Percentiles rank a stretch among this genome's conserved stretches.
phyloP scores from a whole-genome alignment of 1,284 basidiomycete species.

The Apiotrichum sp. region DNA sequence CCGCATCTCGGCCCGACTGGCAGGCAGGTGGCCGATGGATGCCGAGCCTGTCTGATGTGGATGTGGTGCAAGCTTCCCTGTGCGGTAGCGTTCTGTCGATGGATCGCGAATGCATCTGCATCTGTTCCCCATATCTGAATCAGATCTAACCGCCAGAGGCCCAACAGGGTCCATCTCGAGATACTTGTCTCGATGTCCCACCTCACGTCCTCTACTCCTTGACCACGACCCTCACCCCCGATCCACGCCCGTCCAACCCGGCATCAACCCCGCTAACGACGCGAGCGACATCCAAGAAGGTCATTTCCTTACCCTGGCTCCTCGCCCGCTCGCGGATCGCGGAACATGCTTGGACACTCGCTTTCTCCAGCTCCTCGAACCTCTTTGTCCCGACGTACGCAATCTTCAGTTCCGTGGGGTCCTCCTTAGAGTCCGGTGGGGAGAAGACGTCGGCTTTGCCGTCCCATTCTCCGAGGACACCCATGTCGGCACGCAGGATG shows the following conservation, averaged over 20 bases:
- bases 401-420: slow-evolving; percentile 1
- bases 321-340: slow-evolving; percentile 3
- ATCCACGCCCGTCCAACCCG: slow-evolving; percentile 7
- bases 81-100: too few species aligned
- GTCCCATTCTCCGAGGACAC: neutral
- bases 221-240: slow-evolving; percentile 7
- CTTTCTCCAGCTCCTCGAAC: slow-evolving; percentile 4
- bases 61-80: too few species aligned
- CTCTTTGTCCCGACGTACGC: neutral
- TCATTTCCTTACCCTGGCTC: slow-evolving; percentile 6
- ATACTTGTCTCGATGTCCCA: too few species aligned
- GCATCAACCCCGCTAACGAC: slow-evolving; percentile 6
- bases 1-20: too few species aligned
- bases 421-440: neutral
- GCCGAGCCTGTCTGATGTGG: too few species aligned
- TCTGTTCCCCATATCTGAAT: too few species aligned
- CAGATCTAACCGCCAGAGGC: too few species aligned
- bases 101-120: too few species aligned
- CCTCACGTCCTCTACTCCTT: neutral
- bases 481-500: slow-evolving; percentile 12
- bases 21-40: too few species aligned
- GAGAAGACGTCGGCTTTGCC: slow-evolving; percentile 5
- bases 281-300: slow-evolving; percentile 8
- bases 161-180: too few species aligned
- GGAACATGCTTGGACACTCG: slow-evolving; percentile 14